Evolutionary conservation across 2,329 filamentous ascomycete species (phyloP), one percentile per base, ranked within the genome.

Genomic region (Ophiostoma himal-ulmi): DNA sequence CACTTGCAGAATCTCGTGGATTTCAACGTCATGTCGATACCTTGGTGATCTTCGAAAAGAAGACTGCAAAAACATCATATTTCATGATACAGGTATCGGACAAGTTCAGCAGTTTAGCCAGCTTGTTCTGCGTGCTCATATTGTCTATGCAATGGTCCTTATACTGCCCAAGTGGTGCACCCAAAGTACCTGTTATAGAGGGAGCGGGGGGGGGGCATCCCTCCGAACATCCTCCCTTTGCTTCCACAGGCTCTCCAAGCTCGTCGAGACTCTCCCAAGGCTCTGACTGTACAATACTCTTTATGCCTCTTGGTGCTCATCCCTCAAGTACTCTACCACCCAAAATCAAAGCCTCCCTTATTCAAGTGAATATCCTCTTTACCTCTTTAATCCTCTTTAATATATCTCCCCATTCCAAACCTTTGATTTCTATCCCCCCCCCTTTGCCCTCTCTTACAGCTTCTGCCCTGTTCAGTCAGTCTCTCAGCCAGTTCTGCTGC

Each of bases 361-460:
- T 67, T 37, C 44, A 37, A 52, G 30, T 26, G 34, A 20, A 17
- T 44, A 62, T 48, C 67, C 30, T 68, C 20, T 41, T 69, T 52
- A 8, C 57, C 64, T 41, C 41, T 54, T 66, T 41, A 17, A 39
- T 26, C 60, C 54, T 57, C 36, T 62, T 62, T 62, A 39, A 67
- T 69, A 66, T 66, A 36, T 71, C 62, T 67, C 66, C 57, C 68
- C 68, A 69, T 71, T 68, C 70, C 68, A 71, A 54, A n/a, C 52
- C 60, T 30, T 52, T 26, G 57, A 54, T 71, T 44, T 64, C 67
- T 62, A 30, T 44, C 37, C 37, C n/a, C 37, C 62, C 70, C 68
- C 64, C 62, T 69, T 39, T 20, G 52, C 62, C 34, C 62, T 65
- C 34, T 39, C 36, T 65, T 22, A 20, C 36, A 8, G n/a, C 8